Percentiles rank a stretch among this genome's conserved stretches.
Evolutionary conservation across 768 basidiomycete genomes (phyloP).

Genomic region (Coprinopsis cinerea): DNA sequence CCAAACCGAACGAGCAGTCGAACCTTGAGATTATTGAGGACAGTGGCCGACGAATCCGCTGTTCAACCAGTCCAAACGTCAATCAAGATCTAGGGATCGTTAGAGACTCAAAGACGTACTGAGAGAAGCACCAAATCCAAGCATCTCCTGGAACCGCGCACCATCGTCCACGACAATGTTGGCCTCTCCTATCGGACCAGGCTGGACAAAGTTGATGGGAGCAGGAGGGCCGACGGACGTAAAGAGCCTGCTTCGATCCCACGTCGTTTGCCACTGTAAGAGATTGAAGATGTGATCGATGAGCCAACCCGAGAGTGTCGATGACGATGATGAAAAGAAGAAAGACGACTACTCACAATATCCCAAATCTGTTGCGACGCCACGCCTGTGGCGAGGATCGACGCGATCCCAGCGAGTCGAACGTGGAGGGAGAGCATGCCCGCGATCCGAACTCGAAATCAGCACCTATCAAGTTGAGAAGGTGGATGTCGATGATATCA

Average conservation of each 20-base stretch:
- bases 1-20: background rate
- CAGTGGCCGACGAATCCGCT: slow-evolving; percentile 70
- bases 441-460: too few relatives aligned
- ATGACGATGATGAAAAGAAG: slow-evolving; percentile 2
- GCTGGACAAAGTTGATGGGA: slow-evolving; percentile 54
- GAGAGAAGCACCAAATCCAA: slow-evolving; percentile 61
- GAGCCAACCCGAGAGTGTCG: background rate
- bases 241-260: slow-evolving; percentile 47
- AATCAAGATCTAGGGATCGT: background rate
- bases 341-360: slow-evolving; percentile 30
- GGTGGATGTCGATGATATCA: too few relatives aligned
- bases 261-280: slow-evolving; percentile 54
- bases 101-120: slow-evolving; percentile 33
- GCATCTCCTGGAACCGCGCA: slow-evolving; percentile 52
- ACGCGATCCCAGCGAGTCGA: background rate
- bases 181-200: slow-evolving; percentile 50
- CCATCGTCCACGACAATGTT: slow-evolving; percentile 59
- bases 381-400: background rate
- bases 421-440: background rate
- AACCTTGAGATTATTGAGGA: slow-evolving; percentile 64
- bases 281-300: background rate
- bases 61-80: background rate
- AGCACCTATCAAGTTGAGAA: too few relatives aligned
- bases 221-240: slow-evolving; percentile 39
- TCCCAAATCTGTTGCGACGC: slow-evolving; percentile 50